Base-by-base conservation (phyloP, 441 rosid genomes). In the Manihot esculenta region DNA sequence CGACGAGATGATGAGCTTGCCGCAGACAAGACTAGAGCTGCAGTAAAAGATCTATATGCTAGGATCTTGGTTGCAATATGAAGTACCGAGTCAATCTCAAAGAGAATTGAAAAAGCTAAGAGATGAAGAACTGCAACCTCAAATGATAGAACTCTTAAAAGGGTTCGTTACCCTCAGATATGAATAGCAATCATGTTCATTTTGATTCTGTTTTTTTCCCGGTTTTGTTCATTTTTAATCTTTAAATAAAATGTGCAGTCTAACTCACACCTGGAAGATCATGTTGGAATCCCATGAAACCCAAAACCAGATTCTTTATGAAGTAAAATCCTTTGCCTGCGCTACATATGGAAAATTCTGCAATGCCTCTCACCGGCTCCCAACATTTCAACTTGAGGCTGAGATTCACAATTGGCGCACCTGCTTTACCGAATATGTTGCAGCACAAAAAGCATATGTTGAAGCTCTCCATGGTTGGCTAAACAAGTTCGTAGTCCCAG, bases 71-170 rank as follows among this genome's bases (percentile, higher is more conserved):
- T 94, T 65, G 95, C 97, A 3, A 85, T 94, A 78, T 83, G 89
- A 76, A 89, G 96, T 61, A 91, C 91, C 17, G 96, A 92, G 74
- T 84, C 96, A 11, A 92, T 94, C 72, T 90, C 99, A 0, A 84
- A 80, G 78, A 87, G 88, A 77, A 92, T 94, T 51, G 85, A 90
- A 73, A n/a, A 88, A 87, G 77, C 76, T 94, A 61, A 83, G 94
- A 68, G 97, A 94, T n/a, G 99, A 92, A 73, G 97, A 90, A 70
- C 82, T 92, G 64, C 86, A 84, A 69, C 99, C 99, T 44, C 97
- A 94, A 61, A 86, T 94, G 38, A 67, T 87, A 18, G 97, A 89
- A 70, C 73, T 94, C 63, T 77, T 94, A 54, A 92, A 88, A 70
- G 99, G 99, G 99, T 90, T 82, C 74, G 55, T 74, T 66, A 14